These are phyloP conservation scores for Aspergillus carlsbadensis DNA, from an alignment of 495 filamentous ascomycete species.

Conservation along the genomic window DNA sequence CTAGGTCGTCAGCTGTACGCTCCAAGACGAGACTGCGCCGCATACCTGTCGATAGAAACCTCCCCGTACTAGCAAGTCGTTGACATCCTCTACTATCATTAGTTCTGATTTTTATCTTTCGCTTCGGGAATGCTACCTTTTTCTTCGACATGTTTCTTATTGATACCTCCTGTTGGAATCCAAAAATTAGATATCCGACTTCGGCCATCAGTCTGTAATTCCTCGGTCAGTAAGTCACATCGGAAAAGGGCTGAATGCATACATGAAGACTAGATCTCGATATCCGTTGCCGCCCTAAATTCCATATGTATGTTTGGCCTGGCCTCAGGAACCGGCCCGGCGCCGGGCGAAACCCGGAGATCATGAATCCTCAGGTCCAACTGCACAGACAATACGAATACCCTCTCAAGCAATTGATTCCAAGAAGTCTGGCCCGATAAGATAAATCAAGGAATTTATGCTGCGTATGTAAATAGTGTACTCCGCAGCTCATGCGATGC, in stretches of 20 bases:
- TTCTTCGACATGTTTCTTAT: constrained; percentile 48
- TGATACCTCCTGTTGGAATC: constrained; percentile 74
- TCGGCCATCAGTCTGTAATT: constrained; percentile 50
- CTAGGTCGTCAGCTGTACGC: constrained; percentile 33
- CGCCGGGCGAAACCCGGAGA: constrained; percentile 22
- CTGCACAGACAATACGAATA: background rate
- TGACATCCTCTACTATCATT: constrained; percentile 54
- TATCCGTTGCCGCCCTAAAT: constrained; percentile 15
- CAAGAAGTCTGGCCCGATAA: background rate
- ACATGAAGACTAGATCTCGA: constrained; percentile 26
- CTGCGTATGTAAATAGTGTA: background rate
- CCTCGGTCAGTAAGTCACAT: constrained; percentile 1
- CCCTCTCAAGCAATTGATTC: too few species aligned
- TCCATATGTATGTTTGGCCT: constrained; percentile 21
- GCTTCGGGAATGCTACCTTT: constrained; percentile 18
- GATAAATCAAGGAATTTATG: background rate
- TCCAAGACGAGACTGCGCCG: background rate
- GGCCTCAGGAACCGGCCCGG: constrained; percentile 24
- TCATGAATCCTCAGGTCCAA: constrained; percentile 20
- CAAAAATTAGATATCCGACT: constrained; percentile 72
- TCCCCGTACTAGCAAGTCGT: constrained; percentile 71
- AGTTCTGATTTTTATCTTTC: background rate
- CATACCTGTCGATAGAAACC: constrained; percentile 77
- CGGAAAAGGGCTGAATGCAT: constrained; percentile 1
- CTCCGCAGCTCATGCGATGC: background rate